Conservation (phyloP, 2,329 filamentous ascomycete species). For the Leptosphaerulina australis region DNA sequence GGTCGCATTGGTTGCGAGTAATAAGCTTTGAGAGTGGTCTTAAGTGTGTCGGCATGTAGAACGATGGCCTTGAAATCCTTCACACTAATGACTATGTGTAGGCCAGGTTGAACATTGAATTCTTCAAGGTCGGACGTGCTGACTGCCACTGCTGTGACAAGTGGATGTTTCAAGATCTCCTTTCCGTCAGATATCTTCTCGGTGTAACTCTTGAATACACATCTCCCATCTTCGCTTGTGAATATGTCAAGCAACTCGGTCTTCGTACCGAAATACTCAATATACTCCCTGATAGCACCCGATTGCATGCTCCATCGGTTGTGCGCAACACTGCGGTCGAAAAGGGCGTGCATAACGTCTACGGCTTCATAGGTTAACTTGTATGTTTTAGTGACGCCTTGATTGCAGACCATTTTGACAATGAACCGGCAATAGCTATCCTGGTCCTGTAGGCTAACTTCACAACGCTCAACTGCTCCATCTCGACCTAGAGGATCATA, state of each 20-base stretch:
- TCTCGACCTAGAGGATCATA: conserved; percentile 70
- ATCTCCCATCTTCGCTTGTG: conserved; percentile 66
- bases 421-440: conserved; percentile 75
- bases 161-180: conserved; percentile 77
- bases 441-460: conserved; percentile 75
- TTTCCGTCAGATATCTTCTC: conserved; percentile 76
- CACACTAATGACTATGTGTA: conserved; percentile 81
- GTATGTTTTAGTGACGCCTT: conserved; percentile 79
- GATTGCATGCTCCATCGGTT: conserved; percentile 77
- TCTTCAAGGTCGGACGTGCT: conserved; percentile 78
- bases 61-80: conserved; percentile 84
- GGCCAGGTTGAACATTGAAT: conserved; percentile 73
- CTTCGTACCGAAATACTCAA: conserved; percentile 80
- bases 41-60: conserved; percentile 72
- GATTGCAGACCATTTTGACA: conserved; percentile 74
- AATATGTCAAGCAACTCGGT: conserved; percentile 83
- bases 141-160: conserved; percentile 79
- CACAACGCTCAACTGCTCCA: conserved; percentile 73
- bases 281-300: conserved; percentile 72
- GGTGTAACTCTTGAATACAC: conserved; percentile 81
- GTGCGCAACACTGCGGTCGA: conserved; percentile 68
- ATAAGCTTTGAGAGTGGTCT: conserved; percentile 68
- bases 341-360: conserved; percentile 77
- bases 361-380: conserved; percentile 75
- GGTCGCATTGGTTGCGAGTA: conserved; percentile 76